Conservation (phyloP, 83 land plant genomes). For the Thuja plicata region DNA sequence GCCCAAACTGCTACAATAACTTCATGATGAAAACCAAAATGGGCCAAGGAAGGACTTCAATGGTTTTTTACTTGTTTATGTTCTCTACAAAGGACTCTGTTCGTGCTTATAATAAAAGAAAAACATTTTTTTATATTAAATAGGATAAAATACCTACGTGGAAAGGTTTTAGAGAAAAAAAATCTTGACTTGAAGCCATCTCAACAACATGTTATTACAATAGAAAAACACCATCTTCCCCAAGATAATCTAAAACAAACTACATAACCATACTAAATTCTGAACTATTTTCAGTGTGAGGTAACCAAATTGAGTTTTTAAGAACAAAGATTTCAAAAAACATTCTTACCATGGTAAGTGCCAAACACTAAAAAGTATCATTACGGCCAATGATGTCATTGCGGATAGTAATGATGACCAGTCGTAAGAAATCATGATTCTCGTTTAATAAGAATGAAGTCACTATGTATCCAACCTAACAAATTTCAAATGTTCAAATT, state of each 20-base stretch:
- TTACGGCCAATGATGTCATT: conserved; percentile 99
- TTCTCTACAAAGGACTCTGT: background rate
- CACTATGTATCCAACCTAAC: conserved; percentile 98
- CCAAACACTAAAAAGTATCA: conserved; percentile 95
- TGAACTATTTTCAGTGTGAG: background rate
- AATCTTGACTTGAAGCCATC: background rate
- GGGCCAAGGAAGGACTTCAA: background rate
- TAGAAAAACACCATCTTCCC: background rate
- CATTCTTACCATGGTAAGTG: conserved; percentile 88
- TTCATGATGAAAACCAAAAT: background rate
- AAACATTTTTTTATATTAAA: background rate
- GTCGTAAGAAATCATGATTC: conserved; percentile 94
- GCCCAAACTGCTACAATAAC: background rate
- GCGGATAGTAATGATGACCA: conserved; percentile 95
- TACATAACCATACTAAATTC: background rate
- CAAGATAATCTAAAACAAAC: background rate
- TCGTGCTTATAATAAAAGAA: background rate
- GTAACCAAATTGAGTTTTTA: background rate
- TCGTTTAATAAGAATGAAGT: conserved; percentile 96
- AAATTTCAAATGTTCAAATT: background rate
- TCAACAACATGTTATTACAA: background rate
- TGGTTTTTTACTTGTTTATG: background rate
- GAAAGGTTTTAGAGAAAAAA: background rate
- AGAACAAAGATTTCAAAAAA: background rate
- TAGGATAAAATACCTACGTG: background rate